Evolutionary conservation across 2,329 filamentous ascomycete species (phyloP).

Genomic region (Akanthomyces muscarius): DNA sequence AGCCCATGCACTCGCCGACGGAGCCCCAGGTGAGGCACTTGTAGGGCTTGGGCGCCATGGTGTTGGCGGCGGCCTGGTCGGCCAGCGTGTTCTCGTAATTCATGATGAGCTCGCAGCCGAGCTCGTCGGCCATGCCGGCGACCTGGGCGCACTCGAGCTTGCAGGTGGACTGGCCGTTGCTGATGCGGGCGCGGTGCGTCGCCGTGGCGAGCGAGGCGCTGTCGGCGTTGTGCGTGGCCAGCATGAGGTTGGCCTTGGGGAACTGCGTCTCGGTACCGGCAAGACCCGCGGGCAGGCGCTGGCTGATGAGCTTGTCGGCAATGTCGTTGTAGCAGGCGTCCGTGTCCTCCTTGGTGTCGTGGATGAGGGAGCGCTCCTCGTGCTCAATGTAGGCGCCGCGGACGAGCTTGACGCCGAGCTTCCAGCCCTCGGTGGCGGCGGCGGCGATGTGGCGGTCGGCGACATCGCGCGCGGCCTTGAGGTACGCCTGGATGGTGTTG

Average conservation of each 20-base stretch:
- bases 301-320: constrained; percentile 57
- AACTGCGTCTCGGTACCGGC: constrained; percentile 34
- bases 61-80: constrained; percentile 14
- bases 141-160: constrained; percentile 57
- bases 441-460: constrained; percentile 51
- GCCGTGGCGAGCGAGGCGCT: constrained; percentile 52
- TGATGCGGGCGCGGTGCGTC: constrained; percentile 10
- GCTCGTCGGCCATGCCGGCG: constrained; percentile 86
- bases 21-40: constrained; percentile 23
- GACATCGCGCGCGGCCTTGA: constrained; percentile 52
- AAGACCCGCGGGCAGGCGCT: constrained; percentile 32
- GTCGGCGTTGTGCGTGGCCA: constrained; percentile 71
- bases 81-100: constrained; percentile 16
- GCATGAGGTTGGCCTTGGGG: constrained; percentile 55
- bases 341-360: constrained; percentile 62
- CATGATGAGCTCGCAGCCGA: constrained; percentile 55
- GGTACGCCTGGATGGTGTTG: constrained; percentile 68
- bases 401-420: constrained; percentile 64
- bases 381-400: constrained; percentile 63
- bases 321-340: constrained; percentile 65
- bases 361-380: constrained; percentile 61
- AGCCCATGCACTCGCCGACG: constrained; percentile 23
- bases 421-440: constrained; percentile 53
- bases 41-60: constrained; percentile 37
- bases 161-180: constrained; percentile 14